These are phyloP conservation scores for Cydonia oblonga DNA, from an alignment of 331 rosid species.

Conservation along the genomic window DNA sequence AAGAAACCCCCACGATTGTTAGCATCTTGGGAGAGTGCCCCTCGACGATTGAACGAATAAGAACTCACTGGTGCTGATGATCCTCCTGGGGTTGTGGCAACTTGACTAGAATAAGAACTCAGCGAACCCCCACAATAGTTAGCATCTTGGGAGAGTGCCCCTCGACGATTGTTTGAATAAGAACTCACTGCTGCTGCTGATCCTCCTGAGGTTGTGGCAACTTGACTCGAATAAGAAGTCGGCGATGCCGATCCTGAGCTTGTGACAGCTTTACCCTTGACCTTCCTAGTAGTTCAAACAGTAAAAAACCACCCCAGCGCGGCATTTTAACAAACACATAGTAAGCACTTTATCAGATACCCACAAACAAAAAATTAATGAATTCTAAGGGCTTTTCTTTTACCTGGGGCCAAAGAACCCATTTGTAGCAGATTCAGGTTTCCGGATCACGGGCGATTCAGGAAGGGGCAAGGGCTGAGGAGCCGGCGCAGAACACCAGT, in stretches of 20 bases:
- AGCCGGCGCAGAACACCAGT: constrained; percentile 33
- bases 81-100: not conserved
- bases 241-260: not conserved
- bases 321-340: not conserved
- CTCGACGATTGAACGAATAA: constrained; percentile 13
- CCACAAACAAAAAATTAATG: too few relatives aligned
- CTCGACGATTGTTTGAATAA: constrained; percentile 13
- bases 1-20: not conserved
- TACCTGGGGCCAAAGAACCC: constrained; percentile 27
- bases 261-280: constrained; percentile 16
- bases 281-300: constrained; percentile 30
- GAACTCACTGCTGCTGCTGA: constrained; percentile 6
- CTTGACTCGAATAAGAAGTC: not conserved
- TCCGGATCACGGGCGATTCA: constrained; percentile 27
- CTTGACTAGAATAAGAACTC: not conserved
- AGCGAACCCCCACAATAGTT: not conserved
- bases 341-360: not conserved
- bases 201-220: too few relatives aligned
- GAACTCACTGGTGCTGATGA: constrained; percentile 7
- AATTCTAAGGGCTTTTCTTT: not conserved
- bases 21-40: constrained; percentile 22
- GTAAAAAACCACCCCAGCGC: not conserved
- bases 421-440: constrained; percentile 15
- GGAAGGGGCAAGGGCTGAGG: constrained; percentile 66
- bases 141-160: constrained; percentile 21